Evolutionary conservation across 352 stramenopile species (phyloP), one percentile per base, ranked within the genome.

Genomic region (Globisporangium lucens): DNA sequence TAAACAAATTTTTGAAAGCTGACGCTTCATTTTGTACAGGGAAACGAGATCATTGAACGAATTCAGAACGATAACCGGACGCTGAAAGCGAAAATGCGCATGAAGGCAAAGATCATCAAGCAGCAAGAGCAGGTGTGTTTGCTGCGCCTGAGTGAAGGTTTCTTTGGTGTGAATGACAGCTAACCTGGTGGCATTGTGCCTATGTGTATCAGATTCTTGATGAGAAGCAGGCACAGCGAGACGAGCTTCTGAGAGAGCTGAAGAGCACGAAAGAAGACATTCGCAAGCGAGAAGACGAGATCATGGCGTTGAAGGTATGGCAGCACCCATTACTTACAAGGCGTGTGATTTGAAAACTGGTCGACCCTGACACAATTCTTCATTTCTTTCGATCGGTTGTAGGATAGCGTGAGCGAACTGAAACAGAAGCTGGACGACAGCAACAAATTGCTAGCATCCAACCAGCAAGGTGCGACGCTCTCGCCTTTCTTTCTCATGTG

Each of bases 51-150:
- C 49, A 97, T 97, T 36, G 85, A 96, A 65, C 85, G 86, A 8
- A 94, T 96, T 65, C 90, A 97, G 46, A 88, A 77, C 38, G 90
- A 97, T 63, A 93, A 89, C 43, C 86, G 77, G 12, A 77, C 77
- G 22, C 67, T 94, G 9, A 89, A 91, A 61, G 77, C 75, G 13
- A 96, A 96, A 60, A 87, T 96, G 75, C 79, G 85, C 53, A 94
- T 90, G 77, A 95, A 95, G 72, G 84, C 82, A 9, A 93, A 92
- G 75, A 94, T 97, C 76, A 80, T 97, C 52, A 95, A 95, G 55
- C 89, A 97, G 43, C 90, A 97, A 72, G 90, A 97, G 63, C 78
- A 88, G 71, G 81, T 90, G 59, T 17, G 64, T 56, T 13, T 68
- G 15, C 55, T 58, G 13, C 4, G 7, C 51, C 49, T 70, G 55